phyloP scores from a whole-genome alignment of 371 early-diverging fungal genomes.

The Nematocida homosporus region DNA sequence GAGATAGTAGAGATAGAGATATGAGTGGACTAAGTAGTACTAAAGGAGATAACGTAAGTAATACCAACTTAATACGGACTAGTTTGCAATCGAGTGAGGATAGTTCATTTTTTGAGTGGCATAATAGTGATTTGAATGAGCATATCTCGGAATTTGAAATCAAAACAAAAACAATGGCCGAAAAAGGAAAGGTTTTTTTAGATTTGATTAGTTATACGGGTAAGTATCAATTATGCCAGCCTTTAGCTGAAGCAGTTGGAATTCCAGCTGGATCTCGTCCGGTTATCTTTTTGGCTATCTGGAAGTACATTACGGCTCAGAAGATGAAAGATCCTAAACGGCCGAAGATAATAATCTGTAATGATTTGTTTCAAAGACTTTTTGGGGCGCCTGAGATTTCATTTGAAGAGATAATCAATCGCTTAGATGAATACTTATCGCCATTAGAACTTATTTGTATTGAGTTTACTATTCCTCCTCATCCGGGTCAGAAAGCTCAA shows the following conservation, averaged over 20 bases:
- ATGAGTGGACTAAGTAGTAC: not conserved
- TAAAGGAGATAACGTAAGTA: not conserved
- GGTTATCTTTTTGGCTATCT: slow-evolving; percentile 41
- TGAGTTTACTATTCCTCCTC: slow-evolving; percentile 52
- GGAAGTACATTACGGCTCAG: slow-evolving; percentile 57
- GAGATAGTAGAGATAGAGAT: not conserved
- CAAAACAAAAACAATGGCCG: slow-evolving; percentile 17
- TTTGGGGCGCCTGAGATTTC: slow-evolving; percentile 22
- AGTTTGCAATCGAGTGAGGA: not conserved
- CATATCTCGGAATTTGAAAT: slow-evolving; percentile 41
- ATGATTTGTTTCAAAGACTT: slow-evolving; percentile 26
- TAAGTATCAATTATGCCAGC: slow-evolving; percentile 9
- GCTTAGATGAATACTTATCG: slow-evolving; percentile 25
- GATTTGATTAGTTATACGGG: slow-evolving; percentile 47
- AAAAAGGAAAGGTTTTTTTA: slow-evolving; percentile 23
- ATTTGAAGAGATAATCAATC: slow-evolving; percentile 40
- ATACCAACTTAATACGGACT: not conserved
- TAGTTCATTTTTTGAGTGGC: slow-evolving; percentile 47
- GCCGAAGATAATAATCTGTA: slow-evolving; percentile 32
- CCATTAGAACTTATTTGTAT: slow-evolving; percentile 57
- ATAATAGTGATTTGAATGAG: not conserved
- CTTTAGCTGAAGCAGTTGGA: slow-evolving; percentile 39
- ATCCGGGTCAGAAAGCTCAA: slow-evolving; percentile 6
- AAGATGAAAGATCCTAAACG: slow-evolving; percentile 31
- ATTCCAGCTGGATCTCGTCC: slow-evolving; percentile 26